Conservation (phyloP, 2,329 filamentous ascomycete species). For the Aciculosporium take region DNA sequence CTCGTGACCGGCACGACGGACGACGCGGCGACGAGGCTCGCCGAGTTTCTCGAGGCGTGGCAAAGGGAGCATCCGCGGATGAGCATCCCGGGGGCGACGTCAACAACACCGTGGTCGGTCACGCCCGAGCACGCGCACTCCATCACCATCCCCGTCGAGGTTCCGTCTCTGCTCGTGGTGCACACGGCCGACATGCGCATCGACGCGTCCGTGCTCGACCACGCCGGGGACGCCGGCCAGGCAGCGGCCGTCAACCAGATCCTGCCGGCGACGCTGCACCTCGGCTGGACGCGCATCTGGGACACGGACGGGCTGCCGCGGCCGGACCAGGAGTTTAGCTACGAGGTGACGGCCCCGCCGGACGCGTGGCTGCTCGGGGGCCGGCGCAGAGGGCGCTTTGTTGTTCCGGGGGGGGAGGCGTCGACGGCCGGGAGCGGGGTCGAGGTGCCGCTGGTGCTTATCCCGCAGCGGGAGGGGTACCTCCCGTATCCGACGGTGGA, state of each 20-base stretch:
- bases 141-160: constrained; percentile 79
- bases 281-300: constrained; percentile 51
- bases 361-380: constrained; percentile 81
- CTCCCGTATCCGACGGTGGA: constrained; percentile 69
- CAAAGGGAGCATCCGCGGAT: constrained; percentile 16
- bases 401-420: constrained; percentile 31
- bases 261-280: constrained; percentile 44
- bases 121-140: constrained; percentile 32
- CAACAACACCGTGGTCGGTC: neutral
- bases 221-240: constrained; percentile 21
- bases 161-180: constrained; percentile 69
- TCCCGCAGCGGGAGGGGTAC: constrained; percentile 66
- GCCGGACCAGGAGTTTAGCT: constrained; percentile 58
- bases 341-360: constrained; percentile 60
- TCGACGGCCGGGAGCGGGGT: constrained; percentile 37
- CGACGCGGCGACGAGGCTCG: constrained; percentile 14
- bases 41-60: constrained; percentile 19
- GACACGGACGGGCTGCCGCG: constrained; percentile 29
- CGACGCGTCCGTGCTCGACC: constrained; percentile 20
- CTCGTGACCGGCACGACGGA: constrained; percentile 20
- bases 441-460: constrained; percentile 55
- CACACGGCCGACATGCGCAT: constrained; percentile 61
- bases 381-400: constrained; percentile 64
- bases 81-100: constrained; percentile 9
- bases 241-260: constrained; percentile 49